Conservation (phyloP, 768 basidiomycete species). For the Phlebiopsis gigantea region DNA sequence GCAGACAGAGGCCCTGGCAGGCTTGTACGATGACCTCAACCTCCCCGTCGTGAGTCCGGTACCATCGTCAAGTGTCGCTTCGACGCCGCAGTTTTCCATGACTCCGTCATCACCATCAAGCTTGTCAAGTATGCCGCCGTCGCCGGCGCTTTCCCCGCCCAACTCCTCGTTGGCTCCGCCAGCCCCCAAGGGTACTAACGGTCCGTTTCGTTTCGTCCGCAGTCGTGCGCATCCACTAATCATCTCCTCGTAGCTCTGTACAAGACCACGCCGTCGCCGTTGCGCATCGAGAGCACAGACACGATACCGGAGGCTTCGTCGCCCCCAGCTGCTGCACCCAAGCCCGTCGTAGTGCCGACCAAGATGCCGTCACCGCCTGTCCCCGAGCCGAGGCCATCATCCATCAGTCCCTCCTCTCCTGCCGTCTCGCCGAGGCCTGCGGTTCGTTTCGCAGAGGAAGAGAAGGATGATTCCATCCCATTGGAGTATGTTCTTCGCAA, state of each 20-base stretch:
- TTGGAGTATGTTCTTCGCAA: conserved; percentile 64
- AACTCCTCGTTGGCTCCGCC: background rate
- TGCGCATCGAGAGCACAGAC: conserved; percentile 22
- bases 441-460: conserved; percentile 14
- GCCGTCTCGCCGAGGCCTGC: conserved; percentile 5
- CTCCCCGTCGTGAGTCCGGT: conserved; percentile 10
- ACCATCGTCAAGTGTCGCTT: conserved; percentile 12
- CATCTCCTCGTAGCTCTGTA: conserved; percentile 12
- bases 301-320: conserved; percentile 6
- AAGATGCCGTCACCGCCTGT: background rate
- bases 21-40: conserved; percentile 31
- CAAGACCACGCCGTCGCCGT: conserved; percentile 24
- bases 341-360: background rate
- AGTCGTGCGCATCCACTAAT: background rate
- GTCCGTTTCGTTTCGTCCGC: background rate
- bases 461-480: conserved; percentile 48
- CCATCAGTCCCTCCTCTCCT: background rate
- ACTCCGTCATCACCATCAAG: conserved; percentile 10
- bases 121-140: conserved; percentile 4
- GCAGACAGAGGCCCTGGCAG: conserved; percentile 58
- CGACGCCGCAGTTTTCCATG: conserved; percentile 15
- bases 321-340: background rate
- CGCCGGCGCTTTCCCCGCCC: conserved; percentile 2
- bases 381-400: conserved; percentile 3
- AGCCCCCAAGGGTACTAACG: background rate